phyloP scores from a whole-genome alignment of 2,329 filamentous ascomycete genomes.

The Hymenoscyphus fraxineus region DNA sequence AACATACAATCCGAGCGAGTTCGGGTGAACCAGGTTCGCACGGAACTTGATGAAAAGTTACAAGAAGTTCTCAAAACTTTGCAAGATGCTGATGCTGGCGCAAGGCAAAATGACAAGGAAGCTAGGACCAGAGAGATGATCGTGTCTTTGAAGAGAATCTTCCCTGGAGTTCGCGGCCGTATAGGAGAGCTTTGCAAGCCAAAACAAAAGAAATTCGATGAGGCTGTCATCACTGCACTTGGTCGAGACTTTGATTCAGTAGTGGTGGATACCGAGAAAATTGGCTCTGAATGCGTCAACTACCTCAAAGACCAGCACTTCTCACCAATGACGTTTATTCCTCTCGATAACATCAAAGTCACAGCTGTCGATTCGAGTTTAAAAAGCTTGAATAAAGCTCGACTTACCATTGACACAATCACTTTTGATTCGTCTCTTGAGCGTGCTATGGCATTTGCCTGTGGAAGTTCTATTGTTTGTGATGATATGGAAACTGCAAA shows the following conservation, averaged over 20 bases:
- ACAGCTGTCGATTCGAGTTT: conserved; percentile 84
- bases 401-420: conserved; percentile 91
- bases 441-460: conserved; percentile 90
- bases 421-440: conserved; percentile 87
- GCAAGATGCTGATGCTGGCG: conserved; percentile 79
- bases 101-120: conserved; percentile 81
- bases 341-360: conserved; percentile 95
- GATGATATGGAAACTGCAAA: conserved; percentile 84
- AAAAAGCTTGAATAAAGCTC: conserved; percentile 81
- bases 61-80: conserved; percentile 76
- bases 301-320: conserved; percentile 89
- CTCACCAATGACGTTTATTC: conserved; percentile 88
- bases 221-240: conserved; percentile 87
- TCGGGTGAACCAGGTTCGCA: conserved; percentile 74
- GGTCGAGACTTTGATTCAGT: conserved; percentile 93
- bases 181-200: conserved; percentile 90
- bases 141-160: conserved; percentile 81
- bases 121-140: conserved; percentile 76
- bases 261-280: conserved; percentile 92
- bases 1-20: conserved; percentile 78
- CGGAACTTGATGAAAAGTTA: conserved; percentile 89
- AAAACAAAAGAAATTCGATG: conserved; percentile 94
- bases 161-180: conserved; percentile 85
- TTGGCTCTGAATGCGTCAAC: conserved; percentile 87
- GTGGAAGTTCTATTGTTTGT: conserved; percentile 91